These are phyloP conservation scores for Phytophthora meadii DNA, from an alignment of 352 stramenopile genomes.

Conservation along the genomic window DNA sequence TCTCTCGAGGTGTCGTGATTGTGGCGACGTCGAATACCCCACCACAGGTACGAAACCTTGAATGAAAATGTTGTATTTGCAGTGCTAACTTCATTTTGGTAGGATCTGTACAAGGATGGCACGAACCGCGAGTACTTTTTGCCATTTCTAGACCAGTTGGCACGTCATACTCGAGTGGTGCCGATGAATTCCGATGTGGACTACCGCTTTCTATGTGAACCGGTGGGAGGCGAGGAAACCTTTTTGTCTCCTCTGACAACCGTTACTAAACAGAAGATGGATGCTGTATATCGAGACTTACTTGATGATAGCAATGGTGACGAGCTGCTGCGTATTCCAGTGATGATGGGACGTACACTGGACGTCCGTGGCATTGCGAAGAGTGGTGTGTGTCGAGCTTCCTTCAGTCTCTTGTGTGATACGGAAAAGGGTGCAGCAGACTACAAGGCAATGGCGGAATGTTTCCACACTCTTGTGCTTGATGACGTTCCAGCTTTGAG, in stretches of 20 bases:
- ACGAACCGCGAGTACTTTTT: constrained; percentile 97
- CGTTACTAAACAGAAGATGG: constrained; percentile 42
- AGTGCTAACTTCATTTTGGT: constrained; percentile 20
- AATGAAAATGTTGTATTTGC: background rate
- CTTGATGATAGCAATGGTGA: background rate
- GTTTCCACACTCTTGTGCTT: constrained; percentile 93
- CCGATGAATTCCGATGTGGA: constrained; percentile 75
- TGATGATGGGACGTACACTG: constrained; percentile 83
- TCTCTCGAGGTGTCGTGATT: constrained; percentile 90
- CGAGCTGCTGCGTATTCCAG: constrained; percentile 58
- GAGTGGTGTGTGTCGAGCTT: constrained; percentile 69
- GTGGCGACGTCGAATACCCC: constrained; percentile 96
- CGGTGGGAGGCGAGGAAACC: constrained; percentile 37
- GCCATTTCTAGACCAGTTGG: constrained; percentile 96
- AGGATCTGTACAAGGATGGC: constrained; percentile 95
- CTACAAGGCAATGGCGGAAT: constrained; percentile 93
- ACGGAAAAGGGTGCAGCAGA: constrained; percentile 94
- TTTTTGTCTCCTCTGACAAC: constrained; percentile 66
- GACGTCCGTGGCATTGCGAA: constrained; percentile 46
- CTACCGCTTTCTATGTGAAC: constrained; percentile 70
- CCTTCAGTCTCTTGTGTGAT: constrained; percentile 96
- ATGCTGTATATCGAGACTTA: constrained; percentile 52
- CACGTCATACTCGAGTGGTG: constrained; percentile 87
- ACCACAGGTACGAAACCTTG: constrained; percentile 42
- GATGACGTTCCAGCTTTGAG: constrained; percentile 87